These are phyloP conservation scores for Mycena albidolilacea DNA, from an alignment of 768 basidiomycete species.

Conservation along the genomic window DNA sequence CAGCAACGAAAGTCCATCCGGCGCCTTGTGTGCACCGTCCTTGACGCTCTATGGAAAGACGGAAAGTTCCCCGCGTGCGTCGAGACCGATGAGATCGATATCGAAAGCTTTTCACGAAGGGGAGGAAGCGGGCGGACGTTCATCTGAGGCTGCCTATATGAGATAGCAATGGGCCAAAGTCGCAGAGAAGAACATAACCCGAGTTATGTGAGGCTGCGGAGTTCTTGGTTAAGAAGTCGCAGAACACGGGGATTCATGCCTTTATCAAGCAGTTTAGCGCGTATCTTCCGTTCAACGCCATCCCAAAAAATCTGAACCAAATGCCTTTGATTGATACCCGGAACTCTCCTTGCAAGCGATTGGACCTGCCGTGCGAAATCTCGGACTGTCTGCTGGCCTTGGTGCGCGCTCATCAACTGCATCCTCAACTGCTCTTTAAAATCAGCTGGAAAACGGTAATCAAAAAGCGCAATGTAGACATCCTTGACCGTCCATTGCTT, in stretches of 20 bases:
- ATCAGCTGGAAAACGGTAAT: constrained; percentile 10
- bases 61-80: no score
- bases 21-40: no score
- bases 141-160: no score
- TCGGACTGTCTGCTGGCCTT: constrained; percentile 2
- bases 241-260: constrained; percentile 9
- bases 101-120: no score
- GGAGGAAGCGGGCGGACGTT: no score
- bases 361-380: background rate
- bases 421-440: constrained; percentile 4
- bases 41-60: no score
- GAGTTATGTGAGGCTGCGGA: no score
- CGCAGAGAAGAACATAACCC: no score
- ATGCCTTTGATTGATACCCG: background rate
- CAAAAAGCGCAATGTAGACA: constrained; percentile 2
- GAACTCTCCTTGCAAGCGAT: constrained; percentile 4
- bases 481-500: constrained; percentile 4
- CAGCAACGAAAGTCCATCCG: no score
- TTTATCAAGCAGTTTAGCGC: background rate
- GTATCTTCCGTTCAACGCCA: background rate
- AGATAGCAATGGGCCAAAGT: no score
- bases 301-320: constrained; percentile 20
- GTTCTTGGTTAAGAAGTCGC: no score
- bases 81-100: no score
- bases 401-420: constrained; percentile 7